These are phyloP conservation scores for Pulveroboletus sp. DNA, from an alignment of 768 basidiomycete species.

Conservation along the genomic window DNA sequence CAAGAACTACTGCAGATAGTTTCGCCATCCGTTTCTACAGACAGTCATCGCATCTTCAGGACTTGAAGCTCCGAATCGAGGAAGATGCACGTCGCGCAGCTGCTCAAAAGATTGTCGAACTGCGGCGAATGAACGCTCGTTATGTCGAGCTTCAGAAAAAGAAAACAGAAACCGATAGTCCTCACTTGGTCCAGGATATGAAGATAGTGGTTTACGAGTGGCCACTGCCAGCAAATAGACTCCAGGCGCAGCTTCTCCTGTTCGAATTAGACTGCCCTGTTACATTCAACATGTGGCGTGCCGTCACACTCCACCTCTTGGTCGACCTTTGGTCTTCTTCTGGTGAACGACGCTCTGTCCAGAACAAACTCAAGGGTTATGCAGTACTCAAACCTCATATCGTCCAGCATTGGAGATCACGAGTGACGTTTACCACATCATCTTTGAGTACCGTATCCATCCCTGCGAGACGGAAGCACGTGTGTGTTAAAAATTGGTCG, in stretches of 20 bases:
- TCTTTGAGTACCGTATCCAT: slow-evolving; percentile 16
- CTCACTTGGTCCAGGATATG: too few species aligned
- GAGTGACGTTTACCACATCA: slow-evolving; percentile 30
- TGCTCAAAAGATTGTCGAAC: slow-evolving; percentile 25
- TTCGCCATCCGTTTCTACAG: slow-evolving; percentile 37
- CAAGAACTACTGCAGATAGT: slow-evolving; percentile 7
- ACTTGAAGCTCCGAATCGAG: slow-evolving; percentile 29
- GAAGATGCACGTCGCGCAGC: slow-evolving; percentile 18
- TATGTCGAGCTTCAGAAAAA: slow-evolving; percentile 21
- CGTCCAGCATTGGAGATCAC: slow-evolving; percentile 10
- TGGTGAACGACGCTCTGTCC: too few species aligned
- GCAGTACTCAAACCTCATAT: too few species aligned
- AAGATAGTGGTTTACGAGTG: slow-evolving; percentile 37
- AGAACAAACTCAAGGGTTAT: too few species aligned
- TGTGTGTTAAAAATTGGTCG: slow-evolving; percentile 32
- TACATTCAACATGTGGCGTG: slow-evolving; percentile 38
- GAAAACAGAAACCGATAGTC: too few species aligned
- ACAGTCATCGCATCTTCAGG: slow-evolving; percentile 14
- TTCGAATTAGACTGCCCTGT: slow-evolving; percentile 42
- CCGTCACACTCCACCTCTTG: slow-evolving; percentile 25
- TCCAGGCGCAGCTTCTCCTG: slow-evolving; percentile 26
- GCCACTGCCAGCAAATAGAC: slow-evolving; percentile 39
- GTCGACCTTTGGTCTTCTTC: slow-evolving; percentile 31
- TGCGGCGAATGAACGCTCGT: slow-evolving; percentile 15
- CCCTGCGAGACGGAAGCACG: slow-evolving; percentile 12